Conservation (phyloP, 2,329 filamentous ascomycete species). For the Aspergillus ustus region DNA sequence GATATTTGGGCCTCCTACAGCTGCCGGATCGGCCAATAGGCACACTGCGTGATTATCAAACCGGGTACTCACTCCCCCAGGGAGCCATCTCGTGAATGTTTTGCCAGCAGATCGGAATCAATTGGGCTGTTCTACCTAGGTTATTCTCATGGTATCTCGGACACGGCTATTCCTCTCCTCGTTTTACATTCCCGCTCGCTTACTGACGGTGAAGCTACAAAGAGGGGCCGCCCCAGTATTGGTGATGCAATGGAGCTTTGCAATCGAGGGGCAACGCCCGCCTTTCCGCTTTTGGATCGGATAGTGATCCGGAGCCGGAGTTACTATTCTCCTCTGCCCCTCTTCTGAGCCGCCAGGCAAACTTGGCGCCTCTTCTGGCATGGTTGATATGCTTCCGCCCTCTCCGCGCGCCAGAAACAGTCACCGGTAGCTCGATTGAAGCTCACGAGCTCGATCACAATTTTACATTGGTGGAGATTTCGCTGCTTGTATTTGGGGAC, state of each 20-base stretch:
- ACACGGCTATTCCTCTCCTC: slow-evolving; percentile 5
- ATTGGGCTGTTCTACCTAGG: slow-evolving; percentile 28
- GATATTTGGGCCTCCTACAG: slow-evolving; percentile 34
- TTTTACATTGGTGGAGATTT: slow-evolving; percentile 21
- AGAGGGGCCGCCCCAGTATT: background rate
- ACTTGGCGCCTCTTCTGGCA: slow-evolving; percentile 5
- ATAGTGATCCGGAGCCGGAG: slow-evolving; percentile 12
- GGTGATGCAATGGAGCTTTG: slow-evolving; percentile 24
- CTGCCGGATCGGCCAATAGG: slow-evolving; percentile 38
- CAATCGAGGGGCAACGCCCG: slow-evolving; percentile 22
- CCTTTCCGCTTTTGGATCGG: slow-evolving; percentile 24
- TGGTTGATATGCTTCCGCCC: background rate
- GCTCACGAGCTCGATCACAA: slow-evolving; percentile 25
- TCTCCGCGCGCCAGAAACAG: slow-evolving; percentile 28
- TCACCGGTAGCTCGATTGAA: slow-evolving; percentile 27
- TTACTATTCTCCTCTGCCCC: slow-evolving; percentile 21
- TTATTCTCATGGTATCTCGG: slow-evolving; percentile 22
- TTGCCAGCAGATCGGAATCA: slow-evolving; percentile 30
- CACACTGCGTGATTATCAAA: slow-evolving; percentile 15
- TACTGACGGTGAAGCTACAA: slow-evolving; percentile 10
- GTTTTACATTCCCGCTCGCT: slow-evolving; percentile 11
- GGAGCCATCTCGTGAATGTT: slow-evolving; percentile 36
- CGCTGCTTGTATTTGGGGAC: background rate
- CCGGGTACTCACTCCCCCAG: slow-evolving; percentile 27
- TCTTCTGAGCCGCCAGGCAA: slow-evolving; percentile 12